phyloP scores from a whole-genome alignment of 2,329 filamentous ascomycete genomes.

The Ophiostoma perfectum region DNA sequence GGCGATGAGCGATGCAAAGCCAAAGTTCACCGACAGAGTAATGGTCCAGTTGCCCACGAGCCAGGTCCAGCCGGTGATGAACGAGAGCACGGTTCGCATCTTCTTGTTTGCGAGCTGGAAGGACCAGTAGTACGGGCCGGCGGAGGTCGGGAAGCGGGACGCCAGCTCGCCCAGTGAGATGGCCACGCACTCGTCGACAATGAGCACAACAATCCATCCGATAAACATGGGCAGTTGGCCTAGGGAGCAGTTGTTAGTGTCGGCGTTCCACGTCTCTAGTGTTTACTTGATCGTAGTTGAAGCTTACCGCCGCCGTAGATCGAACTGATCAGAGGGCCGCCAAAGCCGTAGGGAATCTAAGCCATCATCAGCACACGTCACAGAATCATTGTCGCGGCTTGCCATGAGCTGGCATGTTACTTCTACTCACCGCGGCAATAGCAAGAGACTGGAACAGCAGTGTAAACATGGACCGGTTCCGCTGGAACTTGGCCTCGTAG shows the following conservation, averaged over 20 bases:
- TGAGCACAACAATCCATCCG: slow-evolving; percentile 49
- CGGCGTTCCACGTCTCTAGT: not conserved
- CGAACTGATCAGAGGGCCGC: slow-evolving; percentile 23
- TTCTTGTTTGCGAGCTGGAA: slow-evolving; percentile 63
- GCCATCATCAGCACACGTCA: not conserved
- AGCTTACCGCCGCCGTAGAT: slow-evolving; percentile 22
- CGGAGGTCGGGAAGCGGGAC: slow-evolving; percentile 21
- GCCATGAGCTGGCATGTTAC: too few relatives aligned
- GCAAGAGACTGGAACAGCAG: slow-evolving; percentile 51
- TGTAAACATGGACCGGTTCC: slow-evolving; percentile 56
- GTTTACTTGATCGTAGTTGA: not conserved
- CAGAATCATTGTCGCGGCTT: not conserved
- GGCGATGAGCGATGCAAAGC: slow-evolving; percentile 61
- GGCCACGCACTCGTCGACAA: slow-evolving; percentile 51
- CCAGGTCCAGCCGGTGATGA: slow-evolving; percentile 71
- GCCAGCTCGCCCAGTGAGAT: slow-evolving; percentile 29
- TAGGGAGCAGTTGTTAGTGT: not conserved
- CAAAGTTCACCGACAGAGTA: slow-evolving; percentile 76
- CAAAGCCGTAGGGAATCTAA: slow-evolving; percentile 24
- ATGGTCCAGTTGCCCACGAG: slow-evolving; percentile 77
- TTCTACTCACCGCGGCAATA: slow-evolving; percentile 21
- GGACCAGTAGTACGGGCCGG: slow-evolving; percentile 65
- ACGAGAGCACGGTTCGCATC: slow-evolving; percentile 60
- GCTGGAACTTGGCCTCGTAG: slow-evolving; percentile 52
- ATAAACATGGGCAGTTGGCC: slow-evolving; percentile 39